phyloP scores from a whole-genome alignment of 345 rosid species.

The Nephelium lappaceum region DNA sequence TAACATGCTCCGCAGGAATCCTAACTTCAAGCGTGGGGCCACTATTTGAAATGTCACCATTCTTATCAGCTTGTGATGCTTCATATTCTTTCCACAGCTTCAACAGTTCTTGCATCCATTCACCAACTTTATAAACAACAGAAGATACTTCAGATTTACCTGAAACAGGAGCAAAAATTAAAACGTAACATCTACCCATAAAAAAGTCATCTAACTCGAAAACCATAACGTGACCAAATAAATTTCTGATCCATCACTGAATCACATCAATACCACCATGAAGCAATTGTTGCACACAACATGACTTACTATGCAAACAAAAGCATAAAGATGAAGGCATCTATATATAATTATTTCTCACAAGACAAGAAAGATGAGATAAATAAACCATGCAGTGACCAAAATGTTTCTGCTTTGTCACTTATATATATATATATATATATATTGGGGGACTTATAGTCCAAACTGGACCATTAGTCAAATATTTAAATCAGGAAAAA shows the following conservation, averaged over 20 bases:
- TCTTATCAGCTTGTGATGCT: slow-evolving; percentile 69
- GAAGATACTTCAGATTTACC: slow-evolving; percentile 87
- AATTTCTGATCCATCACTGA: neutral
- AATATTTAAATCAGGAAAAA: neutral
- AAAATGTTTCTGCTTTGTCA: neutral
- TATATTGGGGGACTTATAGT: neutral
- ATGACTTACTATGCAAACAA: slow-evolving; percentile 3
- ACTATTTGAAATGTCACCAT: slow-evolving; percentile 59
- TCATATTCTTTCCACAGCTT: slow-evolving; percentile 92
- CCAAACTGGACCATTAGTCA: neutral
- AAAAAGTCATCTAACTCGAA: slow-evolving; percentile 6
- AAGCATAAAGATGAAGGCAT: neutral
- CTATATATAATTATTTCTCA: neutral
- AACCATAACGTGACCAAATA: neutral
- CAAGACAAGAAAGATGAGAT: neutral
- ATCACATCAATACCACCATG: slow-evolving; percentile 6
- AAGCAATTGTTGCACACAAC: neutral
- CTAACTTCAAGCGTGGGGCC: slow-evolving; percentile 97
- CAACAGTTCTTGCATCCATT: slow-evolving; percentile 98
- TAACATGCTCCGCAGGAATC: slow-evolving; percentile 96
- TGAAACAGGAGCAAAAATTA: slow-evolving; percentile 46
- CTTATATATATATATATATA: neutral
- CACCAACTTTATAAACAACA: slow-evolving; percentile 96
- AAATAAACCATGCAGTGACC: neutral
- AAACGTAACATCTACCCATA: slow-evolving; percentile 13